Percentiles rank a stretch among this genome's conserved stretches.
Conservation (phyloP, 768 basidiomycete species). For the Auricularia sp. region DNA sequence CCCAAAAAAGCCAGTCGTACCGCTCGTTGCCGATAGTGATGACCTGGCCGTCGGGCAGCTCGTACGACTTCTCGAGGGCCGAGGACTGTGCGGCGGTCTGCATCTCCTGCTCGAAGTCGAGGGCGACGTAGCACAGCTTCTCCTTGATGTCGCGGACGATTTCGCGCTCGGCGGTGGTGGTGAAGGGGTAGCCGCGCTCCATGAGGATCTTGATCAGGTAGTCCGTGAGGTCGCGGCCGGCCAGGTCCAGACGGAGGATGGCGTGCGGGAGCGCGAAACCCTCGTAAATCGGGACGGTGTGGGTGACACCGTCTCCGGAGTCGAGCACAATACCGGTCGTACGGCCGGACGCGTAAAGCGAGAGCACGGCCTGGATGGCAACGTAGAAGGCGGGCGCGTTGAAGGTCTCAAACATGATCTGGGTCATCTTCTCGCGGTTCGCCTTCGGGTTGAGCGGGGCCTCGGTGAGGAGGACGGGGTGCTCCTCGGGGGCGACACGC, state of each 20-base stretch:
- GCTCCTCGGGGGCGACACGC: constrained; percentile 87
- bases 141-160: constrained; percentile 68
- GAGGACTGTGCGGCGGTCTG: constrained; percentile 58
- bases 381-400: constrained; percentile 90
- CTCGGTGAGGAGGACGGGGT: constrained; percentile 86
- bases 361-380: constrained; percentile 83
- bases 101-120: constrained; percentile 66
- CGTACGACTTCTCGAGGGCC: constrained; percentile 62
- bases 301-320: constrained; percentile 65
- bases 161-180: constrained; percentile 50
- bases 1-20: constrained; percentile 30
- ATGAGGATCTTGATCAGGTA: constrained; percentile 45
- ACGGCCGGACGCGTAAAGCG: constrained; percentile 61
- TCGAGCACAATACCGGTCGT: constrained; percentile 68
- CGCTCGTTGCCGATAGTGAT: constrained; percentile 82
- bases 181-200: constrained; percentile 56
- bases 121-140: constrained; percentile 70
- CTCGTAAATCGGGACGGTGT: constrained; percentile 68
- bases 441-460: constrained; percentile 90
- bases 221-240: constrained; percentile 57
- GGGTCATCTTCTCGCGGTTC: constrained; percentile 90
- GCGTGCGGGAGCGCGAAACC: constrained; percentile 62
- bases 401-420: constrained; percentile 97
- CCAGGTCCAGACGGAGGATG: constrained; percentile 56
- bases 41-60: constrained; percentile 59